A percentile compares a stretch with the other conserved stretches of the same genome.
Conservation (phyloP, 495 filamentous ascomycete genomes). For the Aspergillus incahuasiensis region DNA sequence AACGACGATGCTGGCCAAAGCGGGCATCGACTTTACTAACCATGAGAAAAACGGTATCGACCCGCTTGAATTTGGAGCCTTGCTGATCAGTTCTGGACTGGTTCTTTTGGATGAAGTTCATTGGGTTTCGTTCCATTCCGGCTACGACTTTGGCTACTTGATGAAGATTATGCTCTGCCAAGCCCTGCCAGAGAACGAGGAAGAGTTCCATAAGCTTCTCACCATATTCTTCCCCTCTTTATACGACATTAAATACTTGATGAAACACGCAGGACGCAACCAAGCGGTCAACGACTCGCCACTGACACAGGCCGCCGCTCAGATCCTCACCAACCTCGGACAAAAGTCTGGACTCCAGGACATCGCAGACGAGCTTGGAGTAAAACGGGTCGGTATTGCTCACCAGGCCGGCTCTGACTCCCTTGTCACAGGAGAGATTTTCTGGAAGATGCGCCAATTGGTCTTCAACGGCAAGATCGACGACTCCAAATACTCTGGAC, state of each 20-base stretch:
- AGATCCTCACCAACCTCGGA: conserved; percentile 72
- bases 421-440: conserved; percentile 86
- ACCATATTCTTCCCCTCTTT: conserved; percentile 87
- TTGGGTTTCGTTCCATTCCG: conserved; percentile 98
- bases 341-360: conserved; percentile 86
- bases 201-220: conserved; percentile 77
- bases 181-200: conserved; percentile 78
- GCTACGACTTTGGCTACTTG: conserved; percentile 96
- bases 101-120: conserved; percentile 83
- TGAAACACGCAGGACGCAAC: conserved; percentile 74
- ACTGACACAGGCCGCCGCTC: conserved; percentile 55
- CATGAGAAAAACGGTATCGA: conserved; percentile 90
- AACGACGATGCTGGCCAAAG: conserved; percentile 78
- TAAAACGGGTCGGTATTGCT: conserved; percentile 76
- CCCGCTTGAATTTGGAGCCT: conserved; percentile 77
- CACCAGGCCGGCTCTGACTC: conserved; percentile 93
- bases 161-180: conserved; percentile 84
- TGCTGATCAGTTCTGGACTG: conserved; percentile 85
- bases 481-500: conserved; percentile 68
- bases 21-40: conserved; percentile 80
- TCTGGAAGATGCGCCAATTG: conserved; percentile 78
- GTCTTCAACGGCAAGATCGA: conserved; percentile 81
- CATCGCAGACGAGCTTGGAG: conserved; percentile 85
- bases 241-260: conserved; percentile 95
- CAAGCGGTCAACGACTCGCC: conserved; percentile 57